Percentiles rank a stretch among this genome's conserved stretches.
These are phyloP conservation scores for Suaeda aralocaspica DNA, from an alignment of 148 eudicot genomes.

Conservation along the genomic window DNA sequence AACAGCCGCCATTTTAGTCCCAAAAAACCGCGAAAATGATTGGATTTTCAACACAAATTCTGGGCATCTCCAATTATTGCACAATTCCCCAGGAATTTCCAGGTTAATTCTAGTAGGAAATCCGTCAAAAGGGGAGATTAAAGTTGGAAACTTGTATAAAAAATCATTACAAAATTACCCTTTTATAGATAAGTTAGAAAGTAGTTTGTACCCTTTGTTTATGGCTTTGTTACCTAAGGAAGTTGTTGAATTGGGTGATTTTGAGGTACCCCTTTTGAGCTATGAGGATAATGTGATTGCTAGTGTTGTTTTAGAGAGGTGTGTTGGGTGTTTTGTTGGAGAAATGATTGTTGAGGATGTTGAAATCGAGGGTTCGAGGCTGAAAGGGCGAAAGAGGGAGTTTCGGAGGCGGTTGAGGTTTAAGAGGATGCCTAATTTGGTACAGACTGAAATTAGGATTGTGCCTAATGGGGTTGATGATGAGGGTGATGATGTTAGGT, in stretches of 20 bases:
- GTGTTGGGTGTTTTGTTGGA: slow-evolving; percentile 55
- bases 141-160: slow-evolving; percentile 12
- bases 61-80: slow-evolving; percentile 73
- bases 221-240: slow-evolving; percentile 51
- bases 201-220: slow-evolving; percentile 37
- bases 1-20: slow-evolving; percentile 73
- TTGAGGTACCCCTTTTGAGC: slow-evolving; percentile 45
- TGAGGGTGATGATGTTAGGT: slow-evolving; percentile 7
- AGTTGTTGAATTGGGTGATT: slow-evolving; percentile 21
- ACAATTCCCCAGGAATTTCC: slow-evolving; percentile 37
- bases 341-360: slow-evolving; percentile 80
- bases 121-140: slow-evolving; percentile 19
- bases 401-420: slow-evolving; percentile 88
- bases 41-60: slow-evolving; percentile 71
- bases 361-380: slow-evolving; percentile 41
- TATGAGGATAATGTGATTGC: slow-evolving; percentile 64
- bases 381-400: too few species aligned
- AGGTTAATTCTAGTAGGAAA: slow-evolving; percentile 73
- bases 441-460: slow-evolving; percentile 65
- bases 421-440: slow-evolving; percentile 81
- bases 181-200: slow-evolving; percentile 21
- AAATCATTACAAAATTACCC: slow-evolving; percentile 17
- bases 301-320: slow-evolving; percentile 43
- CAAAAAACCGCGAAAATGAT: slow-evolving; percentile 61
- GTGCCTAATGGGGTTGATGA: slow-evolving; percentile 21